phyloP scores from a whole-genome alignment of 2,329 filamentous ascomycete genomes.

The Coniochaeta sp. region DNA sequence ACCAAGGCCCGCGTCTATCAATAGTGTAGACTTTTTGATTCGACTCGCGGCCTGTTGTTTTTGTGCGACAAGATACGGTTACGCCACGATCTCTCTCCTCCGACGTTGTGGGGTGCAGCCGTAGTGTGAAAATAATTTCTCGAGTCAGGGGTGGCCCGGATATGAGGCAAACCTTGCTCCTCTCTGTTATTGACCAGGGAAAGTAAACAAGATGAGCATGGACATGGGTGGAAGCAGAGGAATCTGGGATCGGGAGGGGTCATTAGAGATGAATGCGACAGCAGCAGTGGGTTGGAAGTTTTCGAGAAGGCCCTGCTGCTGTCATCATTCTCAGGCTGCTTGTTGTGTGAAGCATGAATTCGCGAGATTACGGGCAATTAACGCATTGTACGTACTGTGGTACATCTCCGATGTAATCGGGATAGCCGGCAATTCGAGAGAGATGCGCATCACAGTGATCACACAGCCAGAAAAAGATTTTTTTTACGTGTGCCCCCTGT shows the following conservation, averaged over 20 bases:
- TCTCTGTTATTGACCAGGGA: background rate
- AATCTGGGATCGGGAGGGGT: background rate
- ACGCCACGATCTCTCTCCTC: background rate
- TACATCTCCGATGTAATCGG: background rate
- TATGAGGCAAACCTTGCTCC: background rate
- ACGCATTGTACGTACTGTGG: background rate
- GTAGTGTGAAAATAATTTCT: background rate
- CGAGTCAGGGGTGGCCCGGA: constrained; percentile 1
- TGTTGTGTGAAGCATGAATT: background rate
- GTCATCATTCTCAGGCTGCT: too few relatives aligned
- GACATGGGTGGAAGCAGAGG: background rate
- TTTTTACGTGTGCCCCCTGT: background rate
- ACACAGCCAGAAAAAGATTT: too few relatives aligned
- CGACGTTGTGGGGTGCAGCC: background rate
- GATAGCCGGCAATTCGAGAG: constrained; percentile 1
- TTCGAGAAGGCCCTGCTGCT: background rate
- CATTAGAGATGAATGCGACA: too few relatives aligned
- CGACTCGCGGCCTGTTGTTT: background rate
- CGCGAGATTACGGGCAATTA: background rate
- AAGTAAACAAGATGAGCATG: background rate
- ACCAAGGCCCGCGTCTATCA: background rate
- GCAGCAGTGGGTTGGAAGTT: background rate
- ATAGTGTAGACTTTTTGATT: background rate
- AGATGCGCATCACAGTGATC: background rate
- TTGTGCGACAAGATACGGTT: background rate